Base-by-base conservation (phyloP, 2,329 filamentous ascomycete species). In the Trichoderma hamatum region DNA sequence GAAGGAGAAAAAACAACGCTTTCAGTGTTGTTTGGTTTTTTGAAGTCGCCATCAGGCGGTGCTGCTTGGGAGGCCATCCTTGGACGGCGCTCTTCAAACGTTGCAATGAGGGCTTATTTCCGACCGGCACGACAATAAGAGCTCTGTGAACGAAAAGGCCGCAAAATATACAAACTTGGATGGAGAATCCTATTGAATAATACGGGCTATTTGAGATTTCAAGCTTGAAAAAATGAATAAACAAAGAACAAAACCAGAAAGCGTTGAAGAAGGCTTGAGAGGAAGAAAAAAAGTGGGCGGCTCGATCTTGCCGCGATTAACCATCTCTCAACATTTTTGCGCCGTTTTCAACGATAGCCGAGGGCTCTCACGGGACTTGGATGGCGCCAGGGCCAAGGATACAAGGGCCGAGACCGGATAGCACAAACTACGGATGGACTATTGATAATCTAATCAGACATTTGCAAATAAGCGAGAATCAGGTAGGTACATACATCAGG, bases 121-220 rank as follows among this genome's bases (percentile, higher is more conserved):
- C 67, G 67, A 69, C 67, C 67, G 67, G 67, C 67, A 43, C 61
- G 52, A 69, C 61, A 19, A n/a, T 55, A 58, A 67, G 24, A 6
- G n/a, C 11, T 56, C 5, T 14, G 36, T 13, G 13, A 11, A 34
- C 14, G 5, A 26, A 30, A 56, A 58, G n/a, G 10, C 1, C n/a
- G 24, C 2, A 34, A 21, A 10, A 6, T n/a, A n/a, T n/a, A n/a
- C n/a, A n/a, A n/a, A n/a, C n/a, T n/a, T n/a, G n/a, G n/a, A n/a
- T n/a, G n/a, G n/a, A n/a, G n/a, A n/a, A n/a, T n/a, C n/a, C n/a
- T n/a, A n/a, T n/a, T n/a, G 16, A 43, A n/a, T n/a, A n/a, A 43
- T 3, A n/a, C 3, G 7, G 19, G 39, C 39, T n/a, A 9, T n/a
- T 1, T n/a, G 19, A n/a, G 19, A n/a, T 43, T n/a, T 43, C 19